phyloP scores from a whole-genome alignment of 2,329 filamentous ascomycete species.

The Coniochaeta sp. region DNA sequence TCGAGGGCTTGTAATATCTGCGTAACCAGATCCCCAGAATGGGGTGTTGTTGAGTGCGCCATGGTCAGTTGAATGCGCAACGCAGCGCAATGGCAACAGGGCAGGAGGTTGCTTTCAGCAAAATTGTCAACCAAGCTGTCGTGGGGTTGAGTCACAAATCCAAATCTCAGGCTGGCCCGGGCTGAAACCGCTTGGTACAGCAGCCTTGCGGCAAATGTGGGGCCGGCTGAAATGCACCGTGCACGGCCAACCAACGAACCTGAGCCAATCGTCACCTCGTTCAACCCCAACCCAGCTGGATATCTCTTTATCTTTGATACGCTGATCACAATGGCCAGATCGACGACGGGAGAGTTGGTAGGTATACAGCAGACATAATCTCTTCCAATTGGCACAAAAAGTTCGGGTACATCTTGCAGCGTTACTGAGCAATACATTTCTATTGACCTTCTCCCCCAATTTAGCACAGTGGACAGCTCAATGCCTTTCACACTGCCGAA shows the following conservation, averaged over 20 bases:
- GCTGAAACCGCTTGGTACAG: too few relatives aligned
- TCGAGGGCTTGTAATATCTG: constrained; percentile 60
- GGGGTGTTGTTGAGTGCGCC: neutral
- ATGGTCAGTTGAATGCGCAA: neutral
- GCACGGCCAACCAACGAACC: neutral
- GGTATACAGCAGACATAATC: too few relatives aligned
- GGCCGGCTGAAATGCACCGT: neutral
- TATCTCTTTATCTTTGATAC: neutral
- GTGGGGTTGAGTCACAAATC: constrained; percentile 1
- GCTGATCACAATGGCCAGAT: neutral
- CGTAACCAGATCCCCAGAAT: constrained; percentile 49
- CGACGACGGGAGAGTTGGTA: too few relatives aligned
- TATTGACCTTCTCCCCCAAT: too few relatives aligned
- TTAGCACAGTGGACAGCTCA: too few relatives aligned
- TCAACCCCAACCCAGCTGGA: neutral
- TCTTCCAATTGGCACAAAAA: too few relatives aligned
- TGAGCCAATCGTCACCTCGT: too few relatives aligned
- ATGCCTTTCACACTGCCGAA: too few relatives aligned
- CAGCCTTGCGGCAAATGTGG: neutral
- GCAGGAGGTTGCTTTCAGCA: neutral
- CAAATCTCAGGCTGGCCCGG: neutral
- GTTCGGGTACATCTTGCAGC: too few relatives aligned
- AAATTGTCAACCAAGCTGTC: neutral
- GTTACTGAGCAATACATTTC: too few relatives aligned
- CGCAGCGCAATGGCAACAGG: neutral